phyloP scores from a whole-genome alignment of 2,329 filamentous ascomycete genomes.

The Cladobotryum protrusum region DNA sequence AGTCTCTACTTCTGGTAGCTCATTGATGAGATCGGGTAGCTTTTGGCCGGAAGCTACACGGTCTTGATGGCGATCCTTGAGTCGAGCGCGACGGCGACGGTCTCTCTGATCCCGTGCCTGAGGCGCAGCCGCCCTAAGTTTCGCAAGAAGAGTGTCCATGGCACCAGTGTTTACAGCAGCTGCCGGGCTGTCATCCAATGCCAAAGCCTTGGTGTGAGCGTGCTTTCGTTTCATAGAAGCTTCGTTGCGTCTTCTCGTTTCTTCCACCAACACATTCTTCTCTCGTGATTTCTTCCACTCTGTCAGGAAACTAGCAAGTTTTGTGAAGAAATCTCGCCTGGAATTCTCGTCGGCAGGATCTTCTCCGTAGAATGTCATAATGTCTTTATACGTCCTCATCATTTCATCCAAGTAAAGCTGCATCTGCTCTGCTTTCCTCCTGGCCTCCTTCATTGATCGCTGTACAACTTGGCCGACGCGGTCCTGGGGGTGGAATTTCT shows the following conservation, averaged over 20 bases:
- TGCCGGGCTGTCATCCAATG: conserved; percentile 43
- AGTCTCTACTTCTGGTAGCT: conserved; percentile 51
- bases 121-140: conserved; percentile 85
- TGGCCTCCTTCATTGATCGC: conserved; percentile 90
- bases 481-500: conserved; percentile 97
- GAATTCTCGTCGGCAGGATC: conserved; percentile 87
- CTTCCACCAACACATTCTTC: conserved; percentile 83
- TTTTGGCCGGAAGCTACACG: conserved; percentile 84
- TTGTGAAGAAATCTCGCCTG: conserved; percentile 91
- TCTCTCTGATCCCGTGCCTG: conserved; percentile 86
- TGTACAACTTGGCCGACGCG: conserved; percentile 88
- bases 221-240: conserved; percentile 88
- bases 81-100: conserved; percentile 73
- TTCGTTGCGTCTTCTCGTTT: conserved; percentile 78
- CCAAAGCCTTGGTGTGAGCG: conserved; percentile 55
- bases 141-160: conserved; percentile 94
- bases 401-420: conserved; percentile 90
- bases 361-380: conserved; percentile 95
- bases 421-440: conserved; percentile 94
- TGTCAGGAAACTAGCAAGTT: conserved; percentile 79
- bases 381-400: conserved; percentile 84
- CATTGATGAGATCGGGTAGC: conserved; percentile 60
- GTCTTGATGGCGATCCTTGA: conserved; percentile 87
- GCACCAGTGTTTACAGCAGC: conserved; percentile 75
- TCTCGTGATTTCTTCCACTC: conserved; percentile 96